Evolutionary conservation across 495 filamentous ascomycete species (phyloP).

Genomic region (Lepraria neglecta): DNA sequence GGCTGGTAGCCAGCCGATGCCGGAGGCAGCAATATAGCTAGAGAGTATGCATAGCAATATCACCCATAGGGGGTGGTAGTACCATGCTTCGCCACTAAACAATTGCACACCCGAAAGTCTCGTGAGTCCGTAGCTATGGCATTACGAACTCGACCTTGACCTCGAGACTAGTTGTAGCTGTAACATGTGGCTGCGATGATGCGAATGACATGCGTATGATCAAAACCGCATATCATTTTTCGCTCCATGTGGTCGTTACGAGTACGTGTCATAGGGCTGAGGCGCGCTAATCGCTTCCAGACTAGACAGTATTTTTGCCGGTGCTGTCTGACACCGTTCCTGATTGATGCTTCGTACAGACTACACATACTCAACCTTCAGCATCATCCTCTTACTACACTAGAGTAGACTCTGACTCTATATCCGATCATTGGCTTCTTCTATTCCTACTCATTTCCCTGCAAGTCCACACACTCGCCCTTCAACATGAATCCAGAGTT

Average conservation of each 20-base stretch:
- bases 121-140: too few relatives aligned
- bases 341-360: not conserved
- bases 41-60: not conserved
- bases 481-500: constrained; percentile 91
- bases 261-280: not conserved
- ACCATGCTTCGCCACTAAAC: not conserved
- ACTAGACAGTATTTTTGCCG: not conserved
- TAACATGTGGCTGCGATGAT: not conserved
- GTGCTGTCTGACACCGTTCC: constrained; percentile 13
- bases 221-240: too few relatives aligned
- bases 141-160: too few relatives aligned
- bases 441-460: not conserved
- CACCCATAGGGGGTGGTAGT: not conserved
- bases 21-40: not conserved
- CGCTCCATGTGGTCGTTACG: not conserved
- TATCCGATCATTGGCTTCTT: not conserved
- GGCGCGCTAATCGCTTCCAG: not conserved
- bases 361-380: not conserved
- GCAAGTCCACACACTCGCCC: constrained; percentile 9
- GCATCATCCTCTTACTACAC: constrained; percentile 8
- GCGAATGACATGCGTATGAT: not conserved
- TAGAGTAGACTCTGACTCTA: not conserved
- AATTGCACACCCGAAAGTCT: too few relatives aligned
- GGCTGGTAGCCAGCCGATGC: not conserved
- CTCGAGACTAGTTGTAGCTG: too few relatives aligned